Evolutionary conservation across 1,139 yeast species (phyloP).

Genomic region (Debaryomyces robertsiae): DNA sequence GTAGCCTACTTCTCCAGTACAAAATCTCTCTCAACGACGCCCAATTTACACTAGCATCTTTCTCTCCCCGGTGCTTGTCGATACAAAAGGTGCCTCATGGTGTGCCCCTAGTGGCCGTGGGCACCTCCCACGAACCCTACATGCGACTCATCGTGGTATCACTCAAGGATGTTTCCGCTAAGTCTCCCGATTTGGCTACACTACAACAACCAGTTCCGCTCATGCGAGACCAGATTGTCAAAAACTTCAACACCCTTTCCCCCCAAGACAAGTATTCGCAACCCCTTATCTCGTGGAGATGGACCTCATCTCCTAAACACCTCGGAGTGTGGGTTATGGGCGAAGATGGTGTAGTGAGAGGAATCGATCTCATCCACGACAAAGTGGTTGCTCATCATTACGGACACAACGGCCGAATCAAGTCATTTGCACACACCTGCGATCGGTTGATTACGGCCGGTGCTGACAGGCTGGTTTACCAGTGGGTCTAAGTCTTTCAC

Average conservation of each 20-base stretch:
- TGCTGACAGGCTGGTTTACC: constrained; percentile 39
- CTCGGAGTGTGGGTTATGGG: constrained; percentile 69
- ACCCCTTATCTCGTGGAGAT: constrained; percentile 49
- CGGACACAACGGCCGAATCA: constrained; percentile 51
- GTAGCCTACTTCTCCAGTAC: constrained; percentile 28
- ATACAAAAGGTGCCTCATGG: constrained; percentile 22
- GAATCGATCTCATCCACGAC: constrained; percentile 46
- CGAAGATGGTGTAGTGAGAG: constrained; percentile 69
- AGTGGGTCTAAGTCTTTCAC: constrained; percentile 16
- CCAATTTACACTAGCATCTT: constrained; percentile 67
- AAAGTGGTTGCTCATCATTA: constrained; percentile 26
- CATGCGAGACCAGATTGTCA: constrained; percentile 48
- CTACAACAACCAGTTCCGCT: constrained; percentile 19
- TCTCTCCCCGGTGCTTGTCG: constrained; percentile 57
- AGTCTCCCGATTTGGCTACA: too few species aligned
- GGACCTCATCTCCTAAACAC: constrained; percentile 23
- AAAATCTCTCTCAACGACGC: constrained; percentile 73
- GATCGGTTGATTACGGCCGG: constrained; percentile 51
- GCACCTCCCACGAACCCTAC: constrained; percentile 76
- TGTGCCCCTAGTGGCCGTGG: constrained; percentile 49
- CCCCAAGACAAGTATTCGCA: constrained; percentile 75
- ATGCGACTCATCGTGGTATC: constrained; percentile 62
- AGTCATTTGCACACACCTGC: constrained; percentile 40
- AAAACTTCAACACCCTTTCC: constrained; percentile 60
- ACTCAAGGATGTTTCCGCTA: constrained; percentile 32